phyloP scores from a whole-genome alignment of 306 rosid species.

The Pterocarpus santalinus region DNA sequence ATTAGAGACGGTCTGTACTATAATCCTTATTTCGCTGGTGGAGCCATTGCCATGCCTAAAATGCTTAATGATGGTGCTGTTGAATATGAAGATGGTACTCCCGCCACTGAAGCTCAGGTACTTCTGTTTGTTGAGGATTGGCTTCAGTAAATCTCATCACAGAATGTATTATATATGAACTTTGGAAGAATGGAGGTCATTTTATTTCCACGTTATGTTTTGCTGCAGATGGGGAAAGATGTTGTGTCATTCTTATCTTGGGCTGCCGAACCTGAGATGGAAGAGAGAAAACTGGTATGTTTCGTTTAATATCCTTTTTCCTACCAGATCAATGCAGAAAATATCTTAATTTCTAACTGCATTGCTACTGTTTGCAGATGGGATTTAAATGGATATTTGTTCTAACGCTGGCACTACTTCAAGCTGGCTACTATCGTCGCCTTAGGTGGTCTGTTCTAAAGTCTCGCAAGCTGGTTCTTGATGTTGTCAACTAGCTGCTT shows the following conservation, averaged over 20 bases:
- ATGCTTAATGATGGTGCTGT: conserved; percentile 98
- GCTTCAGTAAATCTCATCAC: conserved; percentile 14
- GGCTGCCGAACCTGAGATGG: conserved; percentile 99
- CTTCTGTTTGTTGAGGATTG: conserved; percentile 7
- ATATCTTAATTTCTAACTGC: conserved; percentile 2
- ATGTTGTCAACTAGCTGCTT: conserved; percentile 83
- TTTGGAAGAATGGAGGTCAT: conserved; percentile 20
- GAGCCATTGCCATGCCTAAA: conserved; percentile 99
- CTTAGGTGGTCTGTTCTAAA: conserved; percentile 90
- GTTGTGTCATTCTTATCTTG: conserved; percentile 83
- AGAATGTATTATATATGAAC: not conserved
- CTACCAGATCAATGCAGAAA: not conserved
- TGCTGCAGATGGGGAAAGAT: conserved; percentile 96
- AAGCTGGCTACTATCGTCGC: conserved; percentile 95
- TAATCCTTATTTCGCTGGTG: conserved; percentile 98
- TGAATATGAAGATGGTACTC: conserved; percentile 91
- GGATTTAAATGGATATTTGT: conserved; percentile 99
- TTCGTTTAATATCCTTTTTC: conserved; percentile 29
- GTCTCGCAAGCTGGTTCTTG: conserved; percentile 98
- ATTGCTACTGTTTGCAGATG: conserved; percentile 69
- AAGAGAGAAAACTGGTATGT: conserved; percentile 94
- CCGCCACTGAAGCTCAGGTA: conserved; percentile 99
- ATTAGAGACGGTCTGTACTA: conserved; percentile 96
- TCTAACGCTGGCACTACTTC: conserved; percentile 88
- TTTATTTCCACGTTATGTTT: not conserved